phyloP scores from a whole-genome alignment of 495 filamentous ascomycete genomes.

The Penicillium cataractarum region DNA sequence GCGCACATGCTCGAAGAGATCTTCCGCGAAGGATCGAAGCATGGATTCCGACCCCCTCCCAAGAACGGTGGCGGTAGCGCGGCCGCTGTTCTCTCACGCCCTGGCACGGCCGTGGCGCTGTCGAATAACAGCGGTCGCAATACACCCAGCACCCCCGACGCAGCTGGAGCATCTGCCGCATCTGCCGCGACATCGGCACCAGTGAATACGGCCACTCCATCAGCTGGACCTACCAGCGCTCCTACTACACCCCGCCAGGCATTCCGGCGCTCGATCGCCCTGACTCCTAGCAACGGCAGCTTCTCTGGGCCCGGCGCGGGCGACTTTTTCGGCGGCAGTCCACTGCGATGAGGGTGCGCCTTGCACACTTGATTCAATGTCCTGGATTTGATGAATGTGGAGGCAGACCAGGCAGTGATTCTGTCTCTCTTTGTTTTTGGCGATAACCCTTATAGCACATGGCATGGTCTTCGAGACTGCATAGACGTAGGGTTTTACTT shows the following conservation, averaged over 20 bases:
- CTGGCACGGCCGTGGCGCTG: conserved; percentile 50
- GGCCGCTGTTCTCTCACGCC: conserved; percentile 43
- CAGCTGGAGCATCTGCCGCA: conserved; percentile 15
- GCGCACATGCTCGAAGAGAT: conserved; percentile 76
- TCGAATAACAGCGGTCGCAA: conserved; percentile 49
- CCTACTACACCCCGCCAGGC: conserved; percentile 49
- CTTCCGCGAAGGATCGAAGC: conserved; percentile 70
- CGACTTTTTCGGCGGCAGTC: conserved; percentile 50
- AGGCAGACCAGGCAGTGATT: neutral
- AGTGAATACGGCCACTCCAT: conserved; percentile 9
- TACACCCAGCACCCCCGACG: conserved; percentile 46
- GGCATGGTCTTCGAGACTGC: conserved; percentile 6
- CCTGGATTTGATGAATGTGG: conserved; percentile 7
- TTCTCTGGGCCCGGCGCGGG: conserved; percentile 45
- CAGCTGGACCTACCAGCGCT: conserved; percentile 34
- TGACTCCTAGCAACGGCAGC: conserved; percentile 52
- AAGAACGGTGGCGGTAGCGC: conserved; percentile 39
- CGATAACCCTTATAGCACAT: conserved; percentile 1
- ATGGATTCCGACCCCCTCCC: conserved; percentile 73
- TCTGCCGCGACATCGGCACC: conserved; percentile 11
- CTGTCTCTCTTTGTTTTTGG: neutral
- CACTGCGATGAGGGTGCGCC: conserved; percentile 37
- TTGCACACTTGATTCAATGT: too few species aligned
- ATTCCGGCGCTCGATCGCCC: conserved; percentile 49
- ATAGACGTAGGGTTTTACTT: conserved; percentile 11